Evolutionary conservation across 306 rosid species (phyloP).

Genomic region (Hippophae gyantsensis): DNA sequence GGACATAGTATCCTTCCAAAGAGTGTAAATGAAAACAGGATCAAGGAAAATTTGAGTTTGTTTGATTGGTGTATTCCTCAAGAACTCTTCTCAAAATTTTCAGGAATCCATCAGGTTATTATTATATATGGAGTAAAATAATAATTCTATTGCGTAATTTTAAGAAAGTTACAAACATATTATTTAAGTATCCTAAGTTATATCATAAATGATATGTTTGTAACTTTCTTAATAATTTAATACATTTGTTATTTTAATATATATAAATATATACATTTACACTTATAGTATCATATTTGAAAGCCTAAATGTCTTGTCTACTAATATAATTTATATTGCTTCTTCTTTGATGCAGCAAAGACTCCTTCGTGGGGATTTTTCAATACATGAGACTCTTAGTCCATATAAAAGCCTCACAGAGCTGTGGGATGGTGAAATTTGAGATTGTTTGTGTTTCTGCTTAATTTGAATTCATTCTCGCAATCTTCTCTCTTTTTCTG

Average conservation of each 20-base stretch:
- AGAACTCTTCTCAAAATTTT: slow-evolving; percentile 42
- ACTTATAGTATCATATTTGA: neutral
- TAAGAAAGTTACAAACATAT: no score
- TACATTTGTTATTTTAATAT: no score
- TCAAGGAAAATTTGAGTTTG: slow-evolving; percentile 50
- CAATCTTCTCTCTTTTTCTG: no score
- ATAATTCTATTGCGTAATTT: no score
- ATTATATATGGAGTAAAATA: no score
- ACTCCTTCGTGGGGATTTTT: slow-evolving; percentile 45
- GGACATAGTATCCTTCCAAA: slow-evolving; percentile 72
- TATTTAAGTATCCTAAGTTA: no score
- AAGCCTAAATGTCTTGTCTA: neutral
- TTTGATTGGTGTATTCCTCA: slow-evolving; percentile 60
- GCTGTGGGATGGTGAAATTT: slow-evolving; percentile 72
- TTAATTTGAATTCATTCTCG: neutral
- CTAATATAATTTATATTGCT: neutral
- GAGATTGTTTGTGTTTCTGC: slow-evolving; percentile 8
- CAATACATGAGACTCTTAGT: slow-evolving; percentile 44
- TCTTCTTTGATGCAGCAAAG: slow-evolving; percentile 46
- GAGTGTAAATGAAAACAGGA: slow-evolving; percentile 52
- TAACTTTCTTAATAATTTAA: neutral
- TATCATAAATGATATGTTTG: neutral
- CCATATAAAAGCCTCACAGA: slow-evolving; percentile 59
- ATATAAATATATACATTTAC: neutral
- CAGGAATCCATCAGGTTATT: slow-evolving; percentile 49